Conservation (phyloP, 257 asterid species). For the Solanum arcanum region DNA sequence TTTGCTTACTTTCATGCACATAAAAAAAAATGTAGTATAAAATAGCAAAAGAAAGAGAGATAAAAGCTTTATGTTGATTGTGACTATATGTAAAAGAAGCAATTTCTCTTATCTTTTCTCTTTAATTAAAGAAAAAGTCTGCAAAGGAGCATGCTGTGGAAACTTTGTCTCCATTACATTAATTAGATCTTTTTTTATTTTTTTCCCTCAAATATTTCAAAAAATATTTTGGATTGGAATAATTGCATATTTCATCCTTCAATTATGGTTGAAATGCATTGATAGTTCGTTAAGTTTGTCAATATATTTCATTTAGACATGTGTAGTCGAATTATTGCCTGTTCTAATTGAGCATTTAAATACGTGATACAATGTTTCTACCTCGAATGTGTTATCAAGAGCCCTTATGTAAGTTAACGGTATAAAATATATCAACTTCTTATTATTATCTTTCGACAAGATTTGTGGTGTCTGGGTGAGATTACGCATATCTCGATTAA, state of each 20-base stretch:
- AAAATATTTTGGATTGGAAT: not conserved
- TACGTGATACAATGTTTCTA: not conserved
- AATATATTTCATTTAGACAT: not conserved
- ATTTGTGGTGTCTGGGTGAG: not conserved
- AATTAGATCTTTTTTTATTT: not conserved
- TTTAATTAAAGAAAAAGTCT: slow-evolving; percentile 39
- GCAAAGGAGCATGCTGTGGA: slow-evolving; percentile 72
- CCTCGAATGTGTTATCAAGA: not conserved
- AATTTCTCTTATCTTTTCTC: slow-evolving; percentile 17
- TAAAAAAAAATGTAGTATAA: not conserved
- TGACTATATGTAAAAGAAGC: slow-evolving; percentile 46
- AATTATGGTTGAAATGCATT: not conserved
- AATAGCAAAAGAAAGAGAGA: slow-evolving; percentile 21
- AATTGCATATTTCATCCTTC: not conserved
- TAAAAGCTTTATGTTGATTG: slow-evolving; percentile 36
- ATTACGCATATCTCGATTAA: not conserved
- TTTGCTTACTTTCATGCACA: slow-evolving; percentile 78
- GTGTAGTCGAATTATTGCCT: not conserved
- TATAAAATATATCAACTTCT: not conserved
- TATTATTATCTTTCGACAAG: not conserved
- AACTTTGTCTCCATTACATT: slow-evolving; percentile 75
- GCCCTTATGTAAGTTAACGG: not conserved
- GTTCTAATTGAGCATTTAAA: not conserved
- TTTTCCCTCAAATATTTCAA: not conserved
- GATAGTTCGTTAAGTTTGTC: not conserved